These are phyloP conservation scores for Triticum monococcum DNA, from an alignment of 176 grass and related monocot genomes.

Conservation along the genomic window DNA sequence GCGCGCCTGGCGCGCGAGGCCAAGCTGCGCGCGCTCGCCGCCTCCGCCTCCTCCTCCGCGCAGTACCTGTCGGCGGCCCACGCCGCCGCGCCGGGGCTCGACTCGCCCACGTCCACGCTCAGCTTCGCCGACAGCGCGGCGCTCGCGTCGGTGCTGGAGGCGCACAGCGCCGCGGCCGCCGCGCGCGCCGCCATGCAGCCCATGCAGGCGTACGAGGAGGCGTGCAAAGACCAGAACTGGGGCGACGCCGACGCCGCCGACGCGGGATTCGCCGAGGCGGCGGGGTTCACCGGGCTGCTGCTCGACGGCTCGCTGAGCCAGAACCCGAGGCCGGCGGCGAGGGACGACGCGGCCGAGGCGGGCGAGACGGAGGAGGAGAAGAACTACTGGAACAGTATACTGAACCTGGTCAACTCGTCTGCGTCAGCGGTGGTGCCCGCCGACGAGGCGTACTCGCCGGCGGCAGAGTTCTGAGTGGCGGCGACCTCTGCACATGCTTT, in stretches of 20 bases:
- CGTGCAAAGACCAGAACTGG: conserved; percentile 43
- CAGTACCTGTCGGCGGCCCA: background rate
- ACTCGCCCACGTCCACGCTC: conserved; percentile 65
- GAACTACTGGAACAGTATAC: conserved; percentile 64
- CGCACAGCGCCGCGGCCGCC: conserved; percentile 17
- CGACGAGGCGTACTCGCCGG: conserved; percentile 32
- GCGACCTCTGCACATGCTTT: background rate
- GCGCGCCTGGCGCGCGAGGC: conserved; percentile 66
- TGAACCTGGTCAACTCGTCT: conserved; percentile 57
- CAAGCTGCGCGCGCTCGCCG: conserved; percentile 52
- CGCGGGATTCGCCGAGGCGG: conserved; percentile 10
- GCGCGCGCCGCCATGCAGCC: conserved; percentile 46
- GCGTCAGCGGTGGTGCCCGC: background rate
- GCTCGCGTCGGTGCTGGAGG: conserved; percentile 47
- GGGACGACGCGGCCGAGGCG: background rate
- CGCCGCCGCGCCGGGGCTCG: conserved; percentile 17
- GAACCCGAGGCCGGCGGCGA: conserved; percentile 21
- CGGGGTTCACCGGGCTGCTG: conserved; percentile 50
- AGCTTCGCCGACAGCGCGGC: conserved; percentile 57
- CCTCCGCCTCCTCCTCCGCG: background rate
- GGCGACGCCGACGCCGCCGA: background rate
- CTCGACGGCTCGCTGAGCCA: conserved; percentile 40
- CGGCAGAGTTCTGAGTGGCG: conserved; percentile 37
- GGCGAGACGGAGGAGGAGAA: conserved; percentile 49
- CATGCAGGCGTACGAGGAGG: conserved; percentile 52